These are phyloP conservation scores for Tulasnella calospora DNA, from an alignment of 768 basidiomycete genomes.

Conservation along the genomic window DNA sequence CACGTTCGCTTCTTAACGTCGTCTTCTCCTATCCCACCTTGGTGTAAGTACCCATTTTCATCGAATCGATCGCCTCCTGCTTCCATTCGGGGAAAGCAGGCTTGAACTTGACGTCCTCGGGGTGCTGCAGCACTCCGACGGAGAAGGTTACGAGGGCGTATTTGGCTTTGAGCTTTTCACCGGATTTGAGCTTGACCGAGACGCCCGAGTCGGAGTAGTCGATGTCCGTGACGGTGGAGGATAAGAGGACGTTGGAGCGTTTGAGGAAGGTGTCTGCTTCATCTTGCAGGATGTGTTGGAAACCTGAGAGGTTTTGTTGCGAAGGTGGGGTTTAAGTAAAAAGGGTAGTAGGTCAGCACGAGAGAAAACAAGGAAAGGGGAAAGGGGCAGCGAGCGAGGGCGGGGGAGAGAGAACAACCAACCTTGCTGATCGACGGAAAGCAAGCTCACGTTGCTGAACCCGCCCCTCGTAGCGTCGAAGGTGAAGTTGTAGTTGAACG, in stretches of 20 bases:
- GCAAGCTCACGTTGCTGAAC: slow-evolving; percentile 50
- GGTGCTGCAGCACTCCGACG: slow-evolving; percentile 58
- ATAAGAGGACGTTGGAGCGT: slow-evolving; percentile 45
- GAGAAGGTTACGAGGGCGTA: slow-evolving; percentile 66
- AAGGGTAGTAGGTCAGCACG: background rate
- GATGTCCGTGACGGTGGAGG: slow-evolving; percentile 49
- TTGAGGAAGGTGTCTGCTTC: slow-evolving; percentile 55
- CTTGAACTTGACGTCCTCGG: slow-evolving; percentile 53
- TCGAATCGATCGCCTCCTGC: slow-evolving; percentile 57
- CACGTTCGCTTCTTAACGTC: too few relatives aligned
- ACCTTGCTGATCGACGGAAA: slow-evolving; percentile 59
- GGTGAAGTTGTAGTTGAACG: slow-evolving; percentile 57
- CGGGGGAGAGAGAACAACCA: background rate
- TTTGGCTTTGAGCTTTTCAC: slow-evolving; percentile 46
- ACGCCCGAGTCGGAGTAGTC: slow-evolving; percentile 46
- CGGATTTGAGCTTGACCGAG: slow-evolving; percentile 45
- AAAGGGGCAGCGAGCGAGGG: too few relatives aligned
- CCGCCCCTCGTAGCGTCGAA: slow-evolving; percentile 50
- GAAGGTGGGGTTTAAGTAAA: too few relatives aligned
- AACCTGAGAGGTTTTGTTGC: slow-evolving; percentile 32
- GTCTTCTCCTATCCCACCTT: slow-evolving; percentile 40
- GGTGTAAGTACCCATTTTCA: slow-evolving; percentile 61
- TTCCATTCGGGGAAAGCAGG: slow-evolving; percentile 58
- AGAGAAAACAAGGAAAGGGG: background rate
- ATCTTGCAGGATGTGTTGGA: slow-evolving; percentile 50